Conservation (phyloP, 371 early-diverging fungal genomes). For the Apophysomyces sp. region DNA sequence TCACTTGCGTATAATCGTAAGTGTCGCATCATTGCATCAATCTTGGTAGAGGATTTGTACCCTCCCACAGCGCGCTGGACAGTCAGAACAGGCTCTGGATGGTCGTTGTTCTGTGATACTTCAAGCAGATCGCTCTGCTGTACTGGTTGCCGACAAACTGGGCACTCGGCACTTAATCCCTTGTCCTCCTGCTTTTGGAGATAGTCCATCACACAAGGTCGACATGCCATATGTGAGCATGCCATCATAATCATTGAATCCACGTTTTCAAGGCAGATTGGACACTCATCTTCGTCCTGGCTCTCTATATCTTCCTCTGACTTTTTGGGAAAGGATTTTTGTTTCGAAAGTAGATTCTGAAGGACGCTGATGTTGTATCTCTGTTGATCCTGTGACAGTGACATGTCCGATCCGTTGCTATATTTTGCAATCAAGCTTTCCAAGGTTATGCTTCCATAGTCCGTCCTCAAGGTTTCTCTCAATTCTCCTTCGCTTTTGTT, state of each 20-base stretch:
- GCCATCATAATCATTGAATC: constrained; percentile 56
- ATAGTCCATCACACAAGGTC: constrained; percentile 58
- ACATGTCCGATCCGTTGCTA: constrained; percentile 8
- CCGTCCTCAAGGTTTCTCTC: constrained; percentile 2
- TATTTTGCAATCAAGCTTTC: constrained; percentile 49
- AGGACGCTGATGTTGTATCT: constrained; percentile 13
- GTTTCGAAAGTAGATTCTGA: constrained; percentile 6
- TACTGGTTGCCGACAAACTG: constrained; percentile 57
- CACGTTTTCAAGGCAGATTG: constrained; percentile 40
- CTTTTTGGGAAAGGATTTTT: neutral
- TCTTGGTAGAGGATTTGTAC: constrained; percentile 62
- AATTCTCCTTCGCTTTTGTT: constrained; percentile 13
- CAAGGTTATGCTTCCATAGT: constrained; percentile 35
- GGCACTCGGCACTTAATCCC: constrained; percentile 60
- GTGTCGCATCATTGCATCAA: constrained; percentile 56
- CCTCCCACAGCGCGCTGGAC: constrained; percentile 50
- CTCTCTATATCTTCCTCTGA: neutral
- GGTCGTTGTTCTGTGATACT: constrained; percentile 21
- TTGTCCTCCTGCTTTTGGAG: constrained; percentile 57
- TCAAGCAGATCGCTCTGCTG: constrained; percentile 53
- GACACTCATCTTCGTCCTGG: constrained; percentile 26
- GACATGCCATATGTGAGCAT: constrained; percentile 68
- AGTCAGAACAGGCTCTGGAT: constrained; percentile 7
- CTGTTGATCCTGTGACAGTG: neutral
- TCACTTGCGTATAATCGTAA: constrained; percentile 36